Percentiles rank a stretch among this genome's conserved stretches.
Evolutionary conservation across 768 basidiomycete species (phyloP).

Genomic region (Lenzites betulinus): DNA sequence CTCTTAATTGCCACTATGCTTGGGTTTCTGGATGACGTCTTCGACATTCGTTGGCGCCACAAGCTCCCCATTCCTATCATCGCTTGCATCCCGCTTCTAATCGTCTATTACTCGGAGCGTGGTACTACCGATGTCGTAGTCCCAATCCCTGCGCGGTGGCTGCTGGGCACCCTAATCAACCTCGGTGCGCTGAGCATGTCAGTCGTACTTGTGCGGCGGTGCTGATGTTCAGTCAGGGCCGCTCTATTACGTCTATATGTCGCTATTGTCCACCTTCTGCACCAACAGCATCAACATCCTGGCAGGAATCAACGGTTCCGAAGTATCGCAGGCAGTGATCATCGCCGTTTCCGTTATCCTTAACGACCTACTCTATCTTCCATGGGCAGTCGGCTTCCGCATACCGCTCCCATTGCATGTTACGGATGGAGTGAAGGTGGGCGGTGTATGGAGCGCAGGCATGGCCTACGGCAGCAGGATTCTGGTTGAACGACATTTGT

Average conservation of each 20-base stretch:
- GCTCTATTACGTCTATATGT: constrained; percentile 96
- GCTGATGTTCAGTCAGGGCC: constrained; percentile 56
- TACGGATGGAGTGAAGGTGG: constrained; percentile 67
- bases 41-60: constrained; percentile 98
- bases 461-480: constrained; percentile 86
- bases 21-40: constrained; percentile 96
- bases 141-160: constrained; percentile 73
- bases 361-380: constrained; percentile 94
- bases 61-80: constrained; percentile 97
- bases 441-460: constrained; percentile 80
- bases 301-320: constrained; percentile 96
- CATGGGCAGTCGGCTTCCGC: constrained; percentile 76
- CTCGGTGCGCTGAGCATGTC: constrained; percentile 60
- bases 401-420: constrained; percentile 73
- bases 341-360: constrained; percentile 89
- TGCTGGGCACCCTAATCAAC: constrained; percentile 81
- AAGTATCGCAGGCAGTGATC: constrained; percentile 90
- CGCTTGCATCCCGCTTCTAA: constrained; percentile 89
- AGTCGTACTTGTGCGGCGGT: not conserved
- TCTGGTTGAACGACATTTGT: constrained; percentile 90
- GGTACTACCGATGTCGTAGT: constrained; percentile 95
- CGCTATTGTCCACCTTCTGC: constrained; percentile 91
- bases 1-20: constrained; percentile 90
- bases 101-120: constrained; percentile 95
- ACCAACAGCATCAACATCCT: constrained; percentile 99